phyloP scores from a whole-genome alignment of 2,329 filamentous ascomycete species.

The Clathrospora elynae region DNA sequence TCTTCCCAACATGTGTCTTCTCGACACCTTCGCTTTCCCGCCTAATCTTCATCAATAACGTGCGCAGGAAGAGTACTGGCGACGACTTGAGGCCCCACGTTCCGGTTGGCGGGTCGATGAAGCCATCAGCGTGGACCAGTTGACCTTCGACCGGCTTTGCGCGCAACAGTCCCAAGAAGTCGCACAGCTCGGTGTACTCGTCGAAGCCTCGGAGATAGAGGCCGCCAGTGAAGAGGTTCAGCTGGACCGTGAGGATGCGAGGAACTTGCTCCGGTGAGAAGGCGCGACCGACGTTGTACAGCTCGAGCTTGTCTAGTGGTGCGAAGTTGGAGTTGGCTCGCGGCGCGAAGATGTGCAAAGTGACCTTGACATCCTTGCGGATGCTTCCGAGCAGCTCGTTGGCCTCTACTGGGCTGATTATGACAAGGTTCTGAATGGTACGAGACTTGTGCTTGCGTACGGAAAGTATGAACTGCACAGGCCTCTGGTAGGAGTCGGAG shows the following conservation, averaged over 20 bases:
- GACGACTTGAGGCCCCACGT: slow-evolving; percentile 43
- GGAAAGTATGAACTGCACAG: slow-evolving; percentile 60
- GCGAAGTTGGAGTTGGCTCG: slow-evolving; percentile 17
- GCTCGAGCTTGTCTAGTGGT: slow-evolving; percentile 52
- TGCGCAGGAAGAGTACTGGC: slow-evolving; percentile 49
- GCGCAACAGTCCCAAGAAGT: slow-evolving; percentile 56
- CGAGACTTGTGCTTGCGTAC: not conserved
- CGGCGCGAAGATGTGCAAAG: slow-evolving; percentile 59
- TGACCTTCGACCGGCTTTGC: slow-evolving; percentile 21
- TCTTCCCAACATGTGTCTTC: slow-evolving; percentile 51
- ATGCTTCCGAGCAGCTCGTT: slow-evolving; percentile 56
- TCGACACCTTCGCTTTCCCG: slow-evolving; percentile 44
- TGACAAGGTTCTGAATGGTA: slow-evolving; percentile 43
- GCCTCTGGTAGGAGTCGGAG: slow-evolving; percentile 56
- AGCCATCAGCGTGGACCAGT: slow-evolving; percentile 38
- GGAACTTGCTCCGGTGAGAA: not conserved
- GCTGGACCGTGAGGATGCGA: slow-evolving; percentile 43
- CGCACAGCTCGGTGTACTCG: slow-evolving; percentile 60
- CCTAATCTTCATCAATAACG: slow-evolving; percentile 32
- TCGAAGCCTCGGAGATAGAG: slow-evolving; percentile 62
- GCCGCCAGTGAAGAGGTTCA: slow-evolving; percentile 65
- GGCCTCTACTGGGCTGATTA: slow-evolving; percentile 67
- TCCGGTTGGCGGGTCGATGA: slow-evolving; percentile 34
- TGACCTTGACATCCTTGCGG: slow-evolving; percentile 36
- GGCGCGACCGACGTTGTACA: slow-evolving; percentile 47